Evolutionary conservation across 1,284 basidiomycete species (phyloP), one percentile per base, ranked within the genome.

Genomic region (Clitocybe nebularis): DNA sequence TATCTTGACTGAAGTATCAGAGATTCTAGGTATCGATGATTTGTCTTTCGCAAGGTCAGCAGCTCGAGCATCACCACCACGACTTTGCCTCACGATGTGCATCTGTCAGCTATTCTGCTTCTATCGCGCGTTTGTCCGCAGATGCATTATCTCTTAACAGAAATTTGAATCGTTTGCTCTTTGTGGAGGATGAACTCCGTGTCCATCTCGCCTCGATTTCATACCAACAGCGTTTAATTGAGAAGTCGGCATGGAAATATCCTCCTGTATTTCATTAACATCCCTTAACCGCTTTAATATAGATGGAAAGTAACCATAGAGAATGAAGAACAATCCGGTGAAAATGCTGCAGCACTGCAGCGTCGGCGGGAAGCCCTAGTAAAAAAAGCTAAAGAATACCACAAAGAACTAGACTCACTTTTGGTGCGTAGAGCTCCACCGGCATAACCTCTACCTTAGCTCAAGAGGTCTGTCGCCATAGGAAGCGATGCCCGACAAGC

Each of bases 371-470:
- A 69, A 11, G 58, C 58, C 6, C 47, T 72, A 11, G 45, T 62
- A 1, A 61, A 62, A 17, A 74, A 71, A 45, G 71, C 69, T 0
- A 72, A 68, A 44, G 72, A 74, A 49, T 69, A 71, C 45, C 65
- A 68, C 47, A 58, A 58, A 36, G 62, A 68, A 34, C 58, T 73
- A 1, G 66, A 67, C 22, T 35, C 46, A 9, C 34, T 69, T 3
- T 53, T 56, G 44, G 71, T 71, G 21, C 13, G 50, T 44, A 25
- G n/a, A 11, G 20, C 11, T 19, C 11, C 3, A 30, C 9, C 14
- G 16, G n/a, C n/a, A n/a, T n/a, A n/a, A n/a, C n/a, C n/a, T 14
- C 23, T 2, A 20, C 20, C 9, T 30, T 4, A 39, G 13, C 14
- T n/a, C n/a, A n/a, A n/a, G n/a, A 22, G 13, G 10, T 10, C 13